Percentiles rank a stretch among this genome's conserved stretches.
Evolutionary conservation across 495 filamentous ascomycete species (phyloP).

Genomic region (Penicillium cinerascens): DNA sequence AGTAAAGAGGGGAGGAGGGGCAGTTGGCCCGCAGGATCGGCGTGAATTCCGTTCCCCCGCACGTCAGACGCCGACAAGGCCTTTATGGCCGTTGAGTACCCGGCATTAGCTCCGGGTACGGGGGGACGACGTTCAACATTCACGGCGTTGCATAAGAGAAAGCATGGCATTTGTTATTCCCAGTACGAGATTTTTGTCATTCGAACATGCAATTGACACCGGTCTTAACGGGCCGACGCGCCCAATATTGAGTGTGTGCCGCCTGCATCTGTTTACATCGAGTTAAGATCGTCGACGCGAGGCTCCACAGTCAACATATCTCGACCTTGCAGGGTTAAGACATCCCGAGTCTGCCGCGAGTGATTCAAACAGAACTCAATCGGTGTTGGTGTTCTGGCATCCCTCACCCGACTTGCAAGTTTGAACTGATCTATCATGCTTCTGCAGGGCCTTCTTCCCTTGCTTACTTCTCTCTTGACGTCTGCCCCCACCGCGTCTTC

Average conservation of each 20-base stretch:
- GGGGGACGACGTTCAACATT: too few species aligned
- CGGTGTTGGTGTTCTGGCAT: background rate
- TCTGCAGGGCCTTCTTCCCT: background rate
- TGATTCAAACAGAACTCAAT: background rate
- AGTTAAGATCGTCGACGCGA: too few species aligned
- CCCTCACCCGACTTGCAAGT: background rate
- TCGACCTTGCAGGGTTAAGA: too few species aligned
- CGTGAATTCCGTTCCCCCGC: conserved; percentile 25
- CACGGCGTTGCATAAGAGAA: too few species aligned
- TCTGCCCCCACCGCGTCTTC: background rate
- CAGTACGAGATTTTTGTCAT: background rate
- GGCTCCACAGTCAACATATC: too few species aligned
- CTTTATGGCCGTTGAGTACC: background rate
- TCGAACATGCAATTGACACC: background rate
- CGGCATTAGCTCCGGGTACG: too few species aligned
- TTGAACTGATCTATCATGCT: too few species aligned
- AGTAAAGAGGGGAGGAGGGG: conserved; percentile 2
- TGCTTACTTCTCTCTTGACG: background rate
- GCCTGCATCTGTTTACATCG: background rate
- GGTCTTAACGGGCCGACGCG: too few species aligned
- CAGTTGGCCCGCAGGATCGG: conserved; percentile 12
- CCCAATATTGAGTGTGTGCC: background rate
- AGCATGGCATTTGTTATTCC: too few species aligned
- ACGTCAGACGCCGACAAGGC: conserved; percentile 1
- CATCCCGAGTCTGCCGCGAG: too few species aligned